phyloP scores from a whole-genome alignment of 2,329 filamentous ascomycete genomes.

The Amylocarpus encephaloides region DNA sequence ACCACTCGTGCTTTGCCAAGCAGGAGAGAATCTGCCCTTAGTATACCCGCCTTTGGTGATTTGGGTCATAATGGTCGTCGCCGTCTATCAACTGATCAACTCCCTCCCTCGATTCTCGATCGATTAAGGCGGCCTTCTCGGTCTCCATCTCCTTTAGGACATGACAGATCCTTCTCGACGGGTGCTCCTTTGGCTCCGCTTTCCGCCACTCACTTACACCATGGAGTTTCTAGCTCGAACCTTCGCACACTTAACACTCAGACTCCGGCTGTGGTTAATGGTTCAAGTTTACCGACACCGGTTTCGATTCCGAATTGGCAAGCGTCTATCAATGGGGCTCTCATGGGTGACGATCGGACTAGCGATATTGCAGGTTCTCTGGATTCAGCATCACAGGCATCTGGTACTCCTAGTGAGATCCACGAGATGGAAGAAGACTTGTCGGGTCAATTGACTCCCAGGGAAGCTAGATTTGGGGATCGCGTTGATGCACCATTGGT shows the following conservation, averaged over 20 bases:
- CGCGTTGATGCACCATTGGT: constrained; percentile 20
- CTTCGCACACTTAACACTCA: constrained; percentile 25
- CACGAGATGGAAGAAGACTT: constrained; percentile 18
- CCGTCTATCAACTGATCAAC: constrained; percentile 29
- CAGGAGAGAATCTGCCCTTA: constrained; percentile 19
- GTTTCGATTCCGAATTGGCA: constrained; percentile 26
- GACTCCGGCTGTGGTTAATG: constrained; percentile 29
- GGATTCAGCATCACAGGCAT: constrained; percentile 26
- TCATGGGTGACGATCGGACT: constrained; percentile 22
- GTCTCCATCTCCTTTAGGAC: constrained; percentile 32
- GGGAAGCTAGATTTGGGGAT: constrained; percentile 15
- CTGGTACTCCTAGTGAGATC: constrained; percentile 21
- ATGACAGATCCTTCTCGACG: constrained; percentile 28
- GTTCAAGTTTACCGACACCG: constrained; percentile 24
- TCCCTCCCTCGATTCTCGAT: constrained; percentile 31
- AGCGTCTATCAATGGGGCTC: constrained; percentile 22
- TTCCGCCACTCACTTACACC: constrained; percentile 17
- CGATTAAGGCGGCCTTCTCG: constrained; percentile 28
- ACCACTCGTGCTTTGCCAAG: constrained; percentile 17
- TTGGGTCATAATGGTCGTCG: constrained; percentile 20
- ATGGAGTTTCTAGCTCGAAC: constrained; percentile 24
- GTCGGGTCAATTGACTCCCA: constrained; percentile 25
- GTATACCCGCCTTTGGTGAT: constrained; percentile 31
- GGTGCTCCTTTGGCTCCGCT: constrained; percentile 24
- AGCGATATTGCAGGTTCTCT: constrained; percentile 23